Conservation (phyloP, 2,329 filamentous ascomycete genomes). For the Stagonosporopsis cucurbitacearum region DNA sequence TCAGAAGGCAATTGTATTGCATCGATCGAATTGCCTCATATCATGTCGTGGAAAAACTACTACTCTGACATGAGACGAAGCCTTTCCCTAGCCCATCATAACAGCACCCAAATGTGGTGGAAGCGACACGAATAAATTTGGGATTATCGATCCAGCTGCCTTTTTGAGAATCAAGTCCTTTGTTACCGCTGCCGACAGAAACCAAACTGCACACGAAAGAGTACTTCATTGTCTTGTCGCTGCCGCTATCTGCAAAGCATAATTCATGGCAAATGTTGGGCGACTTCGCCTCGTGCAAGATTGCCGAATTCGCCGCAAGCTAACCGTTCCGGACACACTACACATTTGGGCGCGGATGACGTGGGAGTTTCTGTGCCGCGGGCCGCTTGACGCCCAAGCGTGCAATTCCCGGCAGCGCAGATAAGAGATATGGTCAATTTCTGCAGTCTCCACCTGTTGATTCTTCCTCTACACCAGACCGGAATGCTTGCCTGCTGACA, state of each 20-base stretch:
- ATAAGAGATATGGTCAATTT: conserved; percentile 20
- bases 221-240: no score
- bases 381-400: conserved; percentile 13
- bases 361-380: conserved; percentile 8
- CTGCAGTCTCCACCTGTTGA: conserved; percentile 1
- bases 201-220: no score
- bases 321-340: conserved; percentile 4
- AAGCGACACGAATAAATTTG: not conserved
- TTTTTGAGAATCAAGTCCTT: not conserved
- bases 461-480: conserved; percentile 9
- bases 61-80: not conserved
- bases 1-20: not conserved
- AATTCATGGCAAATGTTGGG: not conserved
- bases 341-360: conserved; percentile 7
- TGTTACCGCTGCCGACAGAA: not conserved
- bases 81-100: no score
- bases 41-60: not conserved
- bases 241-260: not conserved
- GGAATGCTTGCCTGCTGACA: conserved; percentile 31
- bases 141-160: not conserved
- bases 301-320: not conserved
- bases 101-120: not conserved
- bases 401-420: conserved; percentile 13
- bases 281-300: not conserved
- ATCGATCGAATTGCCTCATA: not conserved